Evolutionary conservation across 805 yeast species (phyloP).

Genomic region (Candida berthetii): DNA sequence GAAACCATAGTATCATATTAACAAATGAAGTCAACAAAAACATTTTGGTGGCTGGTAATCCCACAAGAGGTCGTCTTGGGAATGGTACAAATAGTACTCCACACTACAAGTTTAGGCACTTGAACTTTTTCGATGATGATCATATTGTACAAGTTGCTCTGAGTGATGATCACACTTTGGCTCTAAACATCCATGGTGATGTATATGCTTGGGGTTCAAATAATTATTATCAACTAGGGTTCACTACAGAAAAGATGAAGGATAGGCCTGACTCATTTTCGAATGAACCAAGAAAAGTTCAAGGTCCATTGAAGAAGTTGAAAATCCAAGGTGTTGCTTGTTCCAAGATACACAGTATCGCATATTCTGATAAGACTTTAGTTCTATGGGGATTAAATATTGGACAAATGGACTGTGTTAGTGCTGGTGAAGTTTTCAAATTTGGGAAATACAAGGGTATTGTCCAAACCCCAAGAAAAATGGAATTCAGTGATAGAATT

Average conservation of each 20-base stretch:
- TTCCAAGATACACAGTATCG: conserved; percentile 67
- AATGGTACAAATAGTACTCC: conserved; percentile 35
- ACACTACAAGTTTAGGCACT: conserved; percentile 35
- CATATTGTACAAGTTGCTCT: conserved; percentile 33
- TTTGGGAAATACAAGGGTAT: conserved; percentile 28
- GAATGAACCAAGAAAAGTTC: conserved; percentile 20
- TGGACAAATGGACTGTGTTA: conserved; percentile 70
- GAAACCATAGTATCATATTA: conserved; percentile 56
- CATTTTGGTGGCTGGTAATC: conserved; percentile 58
- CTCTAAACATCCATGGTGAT: conserved; percentile 43
- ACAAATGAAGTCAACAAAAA: conserved; percentile 42
- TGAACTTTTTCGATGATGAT: conserved; percentile 32
- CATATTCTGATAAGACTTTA: conserved; percentile 38
- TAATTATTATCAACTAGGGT: conserved; percentile 61
- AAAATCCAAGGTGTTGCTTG: conserved; percentile 31
- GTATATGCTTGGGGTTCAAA: conserved; percentile 81
- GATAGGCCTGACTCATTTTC: conserved; percentile 19
- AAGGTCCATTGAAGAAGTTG: conserved; percentile 21
- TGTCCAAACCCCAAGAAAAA: conserved; percentile 32
- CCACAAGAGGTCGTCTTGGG: conserved; percentile 70
- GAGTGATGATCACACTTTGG: conserved; percentile 66
- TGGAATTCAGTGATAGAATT: conserved; percentile 33
- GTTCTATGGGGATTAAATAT: conserved; percentile 73
- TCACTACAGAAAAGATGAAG: conserved; percentile 23
- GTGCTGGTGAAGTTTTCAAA: conserved; percentile 23